These are phyloP conservation scores for Haplosporangium sp. DNA, from an alignment of 371 early-diverging fungal genomes.

Conservation along the genomic window DNA sequence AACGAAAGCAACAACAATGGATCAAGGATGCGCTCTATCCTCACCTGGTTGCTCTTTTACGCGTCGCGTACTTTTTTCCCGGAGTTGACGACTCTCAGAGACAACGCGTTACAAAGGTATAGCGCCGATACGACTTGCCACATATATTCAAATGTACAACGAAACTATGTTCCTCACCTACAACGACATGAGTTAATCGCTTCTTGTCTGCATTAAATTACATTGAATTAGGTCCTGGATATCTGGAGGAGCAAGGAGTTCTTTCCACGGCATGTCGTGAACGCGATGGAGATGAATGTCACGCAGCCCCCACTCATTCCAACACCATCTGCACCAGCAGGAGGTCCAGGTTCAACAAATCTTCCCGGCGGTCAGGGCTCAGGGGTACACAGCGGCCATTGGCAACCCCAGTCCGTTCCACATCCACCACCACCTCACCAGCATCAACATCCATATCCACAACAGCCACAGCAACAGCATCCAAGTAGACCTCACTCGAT, in stretches of 20 bases:
- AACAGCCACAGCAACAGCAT: slow-evolving; percentile 2
- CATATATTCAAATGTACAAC: no score
- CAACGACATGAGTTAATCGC: no score
- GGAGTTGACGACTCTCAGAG: slow-evolving; percentile 57
- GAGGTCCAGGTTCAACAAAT: slow-evolving; percentile 3
- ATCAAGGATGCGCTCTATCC: slow-evolving; percentile 66
- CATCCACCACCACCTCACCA: slow-evolving; percentile 18
- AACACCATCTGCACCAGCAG: slow-evolving; percentile 1
- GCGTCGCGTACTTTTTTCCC: slow-evolving; percentile 63
- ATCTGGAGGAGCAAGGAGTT: slow-evolving; percentile 67
- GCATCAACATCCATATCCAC: slow-evolving; percentile 7
- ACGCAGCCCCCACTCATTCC: slow-evolving; percentile 51
- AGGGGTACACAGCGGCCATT: not conserved
- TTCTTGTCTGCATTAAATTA: slow-evolving; percentile 1
- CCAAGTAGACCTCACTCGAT: slow-evolving; percentile 5
- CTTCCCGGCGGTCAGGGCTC: slow-evolving; percentile 8
- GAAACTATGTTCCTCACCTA: no score
- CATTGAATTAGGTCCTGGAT: slow-evolving; percentile 58
- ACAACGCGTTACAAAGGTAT: slow-evolving; percentile 69
- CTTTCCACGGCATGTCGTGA: slow-evolving; percentile 58
- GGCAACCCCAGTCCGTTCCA: slow-evolving; percentile 10
- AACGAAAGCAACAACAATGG: slow-evolving; percentile 65
- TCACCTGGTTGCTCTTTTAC: slow-evolving; percentile 62
- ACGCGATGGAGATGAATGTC: slow-evolving; percentile 56
- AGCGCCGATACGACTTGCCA: not conserved